These are phyloP conservation scores for Fusarium nematophilum DNA, from an alignment of 2,329 filamentous ascomycete genomes.

Conservation along the genomic window DNA sequence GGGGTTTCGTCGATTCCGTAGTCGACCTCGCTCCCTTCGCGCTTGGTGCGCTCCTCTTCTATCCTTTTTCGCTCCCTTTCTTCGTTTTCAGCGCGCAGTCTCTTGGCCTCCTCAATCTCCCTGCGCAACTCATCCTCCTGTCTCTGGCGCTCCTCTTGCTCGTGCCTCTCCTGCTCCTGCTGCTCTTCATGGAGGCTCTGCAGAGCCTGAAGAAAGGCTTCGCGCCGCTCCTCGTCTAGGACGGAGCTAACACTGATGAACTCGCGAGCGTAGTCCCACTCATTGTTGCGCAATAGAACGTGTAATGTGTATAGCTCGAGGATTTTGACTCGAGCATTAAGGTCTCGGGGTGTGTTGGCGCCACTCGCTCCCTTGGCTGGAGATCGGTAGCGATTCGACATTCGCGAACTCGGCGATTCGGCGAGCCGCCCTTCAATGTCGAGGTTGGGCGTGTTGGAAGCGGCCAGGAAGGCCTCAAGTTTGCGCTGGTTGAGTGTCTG, in stretches of 20 bases:
- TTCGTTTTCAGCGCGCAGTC: conserved; percentile 68
- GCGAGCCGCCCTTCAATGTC: conserved; percentile 75
- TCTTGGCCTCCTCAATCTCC: conserved; percentile 68
- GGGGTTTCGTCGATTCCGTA: conserved; percentile 73
- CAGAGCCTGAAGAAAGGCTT: conserved; percentile 88
- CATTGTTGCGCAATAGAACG: conserved; percentile 89
- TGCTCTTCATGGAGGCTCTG: conserved; percentile 88
- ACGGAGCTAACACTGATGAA: conserved; percentile 90
- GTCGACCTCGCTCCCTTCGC: conserved; percentile 71
- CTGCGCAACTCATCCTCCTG: conserved; percentile 68
- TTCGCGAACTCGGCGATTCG: conserved; percentile 52
- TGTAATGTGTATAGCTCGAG: conserved; percentile 96
- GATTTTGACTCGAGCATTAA: conserved; percentile 88
- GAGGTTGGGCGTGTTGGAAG: conserved; percentile 77
- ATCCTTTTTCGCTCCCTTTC: conserved; percentile 63
- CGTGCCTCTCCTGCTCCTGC: conserved; percentile 74
- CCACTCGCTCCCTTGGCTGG: conserved; percentile 67
- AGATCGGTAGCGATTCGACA: conserved; percentile 55
- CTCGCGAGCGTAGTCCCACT: conserved; percentile 95
- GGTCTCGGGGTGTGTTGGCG: conserved; percentile 84
- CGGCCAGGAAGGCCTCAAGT: conserved; percentile 88
- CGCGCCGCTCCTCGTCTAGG: conserved; percentile 89
- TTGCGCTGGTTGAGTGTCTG: conserved; percentile 88
- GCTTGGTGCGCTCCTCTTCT: conserved; percentile 64
- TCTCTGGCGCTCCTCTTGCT: conserved; percentile 66